Percentiles rank a stretch among this genome's conserved stretches.
These are phyloP conservation scores for Teratosphaeria viscida DNA, from an alignment of 2,329 filamentous ascomycete genomes.

Conservation along the genomic window DNA sequence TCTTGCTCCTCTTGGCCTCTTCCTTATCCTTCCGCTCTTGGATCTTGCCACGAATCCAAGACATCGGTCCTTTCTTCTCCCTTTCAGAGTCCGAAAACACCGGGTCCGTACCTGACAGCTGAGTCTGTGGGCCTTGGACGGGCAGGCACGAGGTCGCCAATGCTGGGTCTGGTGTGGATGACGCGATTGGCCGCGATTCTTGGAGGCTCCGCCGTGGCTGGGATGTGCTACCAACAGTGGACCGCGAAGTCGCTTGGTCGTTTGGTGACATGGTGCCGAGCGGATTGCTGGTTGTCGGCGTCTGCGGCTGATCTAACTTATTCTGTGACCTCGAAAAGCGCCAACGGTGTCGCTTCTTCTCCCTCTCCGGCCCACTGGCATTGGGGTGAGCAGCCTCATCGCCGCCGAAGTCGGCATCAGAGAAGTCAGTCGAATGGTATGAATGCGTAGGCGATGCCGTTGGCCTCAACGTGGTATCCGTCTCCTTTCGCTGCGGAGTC, in stretches of 20 bases:
- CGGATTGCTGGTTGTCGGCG: constrained; percentile 15
- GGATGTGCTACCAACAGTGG: constrained; percentile 21
- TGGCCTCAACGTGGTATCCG: constrained; percentile 48
- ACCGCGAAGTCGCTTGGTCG: constrained; percentile 22
- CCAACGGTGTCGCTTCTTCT: constrained; percentile 63
- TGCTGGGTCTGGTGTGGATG: constrained; percentile 11
- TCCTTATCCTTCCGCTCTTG: constrained; percentile 47
- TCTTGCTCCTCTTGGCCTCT: constrained; percentile 35
- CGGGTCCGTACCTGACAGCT: constrained; percentile 16
- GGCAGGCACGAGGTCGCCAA: constrained; percentile 4
- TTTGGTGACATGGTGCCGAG: constrained; percentile 20
- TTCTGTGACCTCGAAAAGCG: constrained; percentile 46
- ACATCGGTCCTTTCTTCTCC: constrained; percentile 51
- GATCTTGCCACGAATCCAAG: constrained; percentile 56
- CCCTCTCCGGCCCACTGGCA: constrained; percentile 38
- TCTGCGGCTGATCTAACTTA: constrained; percentile 16
- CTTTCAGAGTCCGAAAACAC: constrained; percentile 28
- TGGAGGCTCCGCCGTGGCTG: constrained; percentile 22
- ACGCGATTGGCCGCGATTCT: constrained; percentile 13
- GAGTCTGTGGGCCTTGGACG: constrained; percentile 6
- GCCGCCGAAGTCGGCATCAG: constrained; percentile 65
- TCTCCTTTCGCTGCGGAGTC: constrained; percentile 64
- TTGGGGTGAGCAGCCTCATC: constrained; percentile 34
- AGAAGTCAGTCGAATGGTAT: constrained; percentile 72
- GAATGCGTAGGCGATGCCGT: constrained; percentile 67